Percentiles rank a stretch among this genome's conserved stretches.
phyloP scores from a whole-genome alignment of 768 basidiomycete genomes.

The Russula lepida region DNA sequence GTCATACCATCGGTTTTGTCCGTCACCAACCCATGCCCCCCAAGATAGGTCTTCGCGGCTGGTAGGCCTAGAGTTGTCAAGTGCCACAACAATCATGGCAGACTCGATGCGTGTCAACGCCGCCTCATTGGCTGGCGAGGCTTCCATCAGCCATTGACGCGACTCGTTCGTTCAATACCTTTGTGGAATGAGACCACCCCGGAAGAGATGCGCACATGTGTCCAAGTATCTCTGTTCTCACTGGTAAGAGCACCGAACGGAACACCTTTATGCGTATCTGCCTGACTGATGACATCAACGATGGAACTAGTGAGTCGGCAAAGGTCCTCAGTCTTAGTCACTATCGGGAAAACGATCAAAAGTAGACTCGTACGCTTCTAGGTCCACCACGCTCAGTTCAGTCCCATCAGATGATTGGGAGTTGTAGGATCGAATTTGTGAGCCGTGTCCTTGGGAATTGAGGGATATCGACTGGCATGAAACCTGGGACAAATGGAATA shows the following conservation, averaged over 20 bases:
- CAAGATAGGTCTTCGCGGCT: conserved; percentile 78
- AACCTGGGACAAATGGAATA: conserved; percentile 42
- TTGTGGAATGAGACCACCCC: conserved; percentile 12
- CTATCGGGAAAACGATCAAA: background rate
- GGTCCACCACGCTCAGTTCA: conserved; percentile 69
- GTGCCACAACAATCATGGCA: conserved; percentile 76
- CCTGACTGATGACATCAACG: conserved; percentile 54
- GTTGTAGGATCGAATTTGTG: conserved; percentile 63
- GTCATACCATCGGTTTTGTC: conserved; percentile 89
- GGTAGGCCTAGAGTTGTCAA: conserved; percentile 77
- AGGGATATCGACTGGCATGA: conserved; percentile 86
- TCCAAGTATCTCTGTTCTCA: conserved; percentile 87
- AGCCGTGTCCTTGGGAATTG: conserved; percentile 74
- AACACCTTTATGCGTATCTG: conserved; percentile 38
- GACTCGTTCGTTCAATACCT: conserved; percentile 30
- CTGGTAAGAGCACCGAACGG: conserved; percentile 75
- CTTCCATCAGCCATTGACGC: conserved; percentile 51
- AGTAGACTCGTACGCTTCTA: conserved; percentile 51
- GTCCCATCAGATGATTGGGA: conserved; percentile 71
- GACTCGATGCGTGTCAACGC: conserved; percentile 78
- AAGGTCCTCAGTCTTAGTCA: background rate
- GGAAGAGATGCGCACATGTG: conserved; percentile 44
- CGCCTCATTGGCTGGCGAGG: conserved; percentile 54
- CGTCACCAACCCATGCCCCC: conserved; percentile 84
- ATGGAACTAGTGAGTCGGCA: conserved; percentile 43